Evolutionary conservation across 2,329 filamentous ascomycete genomes (phyloP).

Genomic region (Colletotrichum tamarilloi): DNA sequence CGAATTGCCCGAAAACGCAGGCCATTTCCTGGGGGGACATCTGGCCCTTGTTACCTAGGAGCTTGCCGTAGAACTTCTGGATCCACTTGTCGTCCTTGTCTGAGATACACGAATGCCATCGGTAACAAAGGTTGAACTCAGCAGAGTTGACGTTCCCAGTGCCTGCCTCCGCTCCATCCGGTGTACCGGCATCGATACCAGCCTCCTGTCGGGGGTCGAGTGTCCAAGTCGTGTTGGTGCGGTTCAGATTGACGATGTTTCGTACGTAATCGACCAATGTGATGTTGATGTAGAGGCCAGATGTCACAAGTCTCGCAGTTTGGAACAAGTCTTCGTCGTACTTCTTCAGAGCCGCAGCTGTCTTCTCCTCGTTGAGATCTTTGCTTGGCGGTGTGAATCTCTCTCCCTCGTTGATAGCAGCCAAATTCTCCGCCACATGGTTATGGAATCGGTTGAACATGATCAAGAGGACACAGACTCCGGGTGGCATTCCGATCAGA

Average conservation of each 20-base stretch:
- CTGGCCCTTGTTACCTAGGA: constrained; percentile 66
- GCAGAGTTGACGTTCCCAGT: constrained; percentile 86
- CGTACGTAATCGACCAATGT: constrained; percentile 82
- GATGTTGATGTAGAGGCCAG: constrained; percentile 82
- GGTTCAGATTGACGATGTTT: constrained; percentile 79
- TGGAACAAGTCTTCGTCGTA: constrained; percentile 85
- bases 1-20: constrained; percentile 71
- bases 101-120: constrained; percentile 85
- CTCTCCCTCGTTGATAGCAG: constrained; percentile 85
- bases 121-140: constrained; percentile 90
- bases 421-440: constrained; percentile 81
- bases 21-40: constrained; percentile 72
- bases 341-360: constrained; percentile 69
- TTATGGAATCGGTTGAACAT: constrained; percentile 93
- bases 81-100: constrained; percentile 85
- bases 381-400: constrained; percentile 76
- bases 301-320: constrained; percentile 79
- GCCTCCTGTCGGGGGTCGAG: constrained; percentile 81
- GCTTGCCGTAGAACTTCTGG: constrained; percentile 71
- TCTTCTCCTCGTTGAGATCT: constrained; percentile 59
- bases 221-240: constrained; percentile 73
- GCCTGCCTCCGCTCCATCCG: constrained; percentile 72
- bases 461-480: constrained; percentile 76
- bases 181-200: constrained; percentile 64
- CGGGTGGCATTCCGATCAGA: constrained; percentile 76